phyloP scores from a whole-genome alignment of 73 alveolate genomes.

The Paramecium bursaria region DNA sequence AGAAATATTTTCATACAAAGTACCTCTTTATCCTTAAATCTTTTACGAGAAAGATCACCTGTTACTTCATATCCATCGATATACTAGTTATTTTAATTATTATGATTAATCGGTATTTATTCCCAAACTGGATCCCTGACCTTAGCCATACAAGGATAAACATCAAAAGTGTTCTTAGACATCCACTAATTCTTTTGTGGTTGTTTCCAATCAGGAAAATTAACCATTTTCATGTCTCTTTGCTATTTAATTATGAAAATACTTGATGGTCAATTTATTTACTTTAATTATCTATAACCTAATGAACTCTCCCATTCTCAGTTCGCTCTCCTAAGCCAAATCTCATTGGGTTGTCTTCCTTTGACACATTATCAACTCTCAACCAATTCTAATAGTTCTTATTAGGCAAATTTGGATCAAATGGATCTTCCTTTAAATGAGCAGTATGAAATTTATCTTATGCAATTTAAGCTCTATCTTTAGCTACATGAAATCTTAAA shows the following conservation, averaged over 20 bases:
- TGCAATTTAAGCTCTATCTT: slow-evolving; percentile 25
- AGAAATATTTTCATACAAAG: not conserved
- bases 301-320: not conserved
- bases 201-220: slow-evolving; percentile 38
- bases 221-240: slow-evolving; percentile 33
- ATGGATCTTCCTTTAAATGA: not conserved
- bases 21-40: slow-evolving; percentile 35
- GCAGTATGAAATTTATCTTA: not conserved
- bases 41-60: slow-evolving; percentile 51
- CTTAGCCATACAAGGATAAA: slow-evolving; percentile 51
- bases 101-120: not conserved
- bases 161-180: slow-evolving; percentile 11
- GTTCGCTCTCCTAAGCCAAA: slow-evolving; percentile 34
- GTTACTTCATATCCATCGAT: slow-evolving; percentile 42
- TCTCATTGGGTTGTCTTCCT: slow-evolving; percentile 8
- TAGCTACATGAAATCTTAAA: slow-evolving; percentile 7
- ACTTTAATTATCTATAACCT: not conserved
- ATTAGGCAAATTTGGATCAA: slow-evolving; percentile 36
- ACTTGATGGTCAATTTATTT: slow-evolving; percentile 27
- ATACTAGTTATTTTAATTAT: slow-evolving; percentile 45
- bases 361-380: slow-evolving; percentile 4
- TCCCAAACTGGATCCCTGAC: slow-evolving; percentile 47
- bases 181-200: slow-evolving; percentile 35
- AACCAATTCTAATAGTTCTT: slow-evolving; percentile 38
- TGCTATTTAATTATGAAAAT: not conserved